Percentiles rank a stretch among this genome's conserved stretches.
Conservation (phyloP, 208 protist genomes). For the Blastocrithidia nonstop region DNA sequence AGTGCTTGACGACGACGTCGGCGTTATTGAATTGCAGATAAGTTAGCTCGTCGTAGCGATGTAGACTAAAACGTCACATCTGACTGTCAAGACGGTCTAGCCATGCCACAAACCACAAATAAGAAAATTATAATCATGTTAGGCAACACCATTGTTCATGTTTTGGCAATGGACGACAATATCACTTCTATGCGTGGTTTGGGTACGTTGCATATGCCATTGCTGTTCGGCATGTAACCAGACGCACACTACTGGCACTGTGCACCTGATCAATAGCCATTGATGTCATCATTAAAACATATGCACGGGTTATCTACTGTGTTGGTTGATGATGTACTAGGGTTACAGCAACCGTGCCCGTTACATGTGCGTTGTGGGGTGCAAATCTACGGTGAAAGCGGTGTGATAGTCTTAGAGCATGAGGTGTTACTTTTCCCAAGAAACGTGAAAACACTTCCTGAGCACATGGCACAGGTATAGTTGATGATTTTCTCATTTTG, state of each 20-base stretch:
- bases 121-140: constrained; percentile 57
- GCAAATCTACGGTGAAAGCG: too few species aligned
- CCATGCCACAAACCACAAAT: constrained; percentile 38
- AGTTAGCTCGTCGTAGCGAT: constrained; percentile 35
- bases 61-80: constrained; percentile 49
- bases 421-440: too few species aligned
- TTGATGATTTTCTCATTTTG: constrained; percentile 1
- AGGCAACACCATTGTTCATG: constrained; percentile 74
- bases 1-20: constrained; percentile 33
- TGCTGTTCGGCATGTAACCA: constrained; percentile 12
- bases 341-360: constrained; percentile 43
- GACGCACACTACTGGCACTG: constrained; percentile 16
- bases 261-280: constrained; percentile 22
- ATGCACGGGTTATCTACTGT: constrained; percentile 7
- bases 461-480: constrained; percentile 39
- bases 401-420: too few species aligned
- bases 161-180: constrained; percentile 46
- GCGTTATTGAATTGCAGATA: constrained; percentile 54
- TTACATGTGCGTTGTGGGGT: constrained; percentile 14
- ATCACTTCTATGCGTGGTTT: constrained; percentile 20
- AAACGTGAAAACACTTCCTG: constrained; percentile 27
- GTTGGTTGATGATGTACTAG: background rate
- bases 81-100: constrained; percentile 41
- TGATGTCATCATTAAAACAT: constrained; percentile 20
- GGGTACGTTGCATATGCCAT: constrained; percentile 5